Percentiles rank a stretch among this genome's conserved stretches.
Evolutionary conservation across 805 yeast genomes (phyloP).

Genomic region (Wickerhamomyces tratensis): DNA sequence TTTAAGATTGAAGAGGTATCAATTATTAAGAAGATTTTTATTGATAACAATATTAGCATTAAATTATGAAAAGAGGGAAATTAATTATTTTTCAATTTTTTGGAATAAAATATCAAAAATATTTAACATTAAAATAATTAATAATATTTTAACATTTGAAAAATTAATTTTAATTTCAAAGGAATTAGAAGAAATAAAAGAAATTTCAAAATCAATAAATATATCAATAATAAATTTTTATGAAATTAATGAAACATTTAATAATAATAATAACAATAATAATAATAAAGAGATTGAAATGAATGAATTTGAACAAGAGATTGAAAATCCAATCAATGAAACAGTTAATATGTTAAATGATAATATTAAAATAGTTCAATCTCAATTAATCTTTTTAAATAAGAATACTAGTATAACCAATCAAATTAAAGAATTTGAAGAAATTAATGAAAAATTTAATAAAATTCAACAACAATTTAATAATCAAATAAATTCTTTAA

Average conservation of each 20-base stretch:
- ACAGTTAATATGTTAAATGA: neutral
- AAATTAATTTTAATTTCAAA: conserved; percentile 10
- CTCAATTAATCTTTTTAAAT: conserved; percentile 1
- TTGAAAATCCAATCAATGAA: neutral
- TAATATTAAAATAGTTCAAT: conserved; percentile 4
- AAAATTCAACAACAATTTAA: neutral
- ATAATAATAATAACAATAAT: too few species aligned
- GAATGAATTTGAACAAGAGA: neutral
- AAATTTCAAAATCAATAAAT: neutral
- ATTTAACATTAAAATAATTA: conserved; percentile 3
- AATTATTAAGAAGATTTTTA: conserved; percentile 29
- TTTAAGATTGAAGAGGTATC: conserved; percentile 23
- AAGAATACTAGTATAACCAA: conserved; percentile 1
- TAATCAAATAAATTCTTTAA: too few species aligned
- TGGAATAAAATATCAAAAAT: conserved; percentile 3
- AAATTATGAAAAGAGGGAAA: conserved; percentile 9
- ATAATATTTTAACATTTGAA: conserved; percentile 9
- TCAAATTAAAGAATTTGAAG: conserved; percentile 5
- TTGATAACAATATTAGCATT: conserved; percentile 33
- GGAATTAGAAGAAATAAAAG: conserved; percentile 11
- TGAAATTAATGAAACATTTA: too few species aligned
- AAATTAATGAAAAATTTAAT: conserved; percentile 1
- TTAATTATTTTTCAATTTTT: conserved; percentile 11
- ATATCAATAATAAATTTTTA: neutral
- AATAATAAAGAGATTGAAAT: too few species aligned